Conservation (phyloP, 345 rosid species). For the Dipteronia dyeriana region DNA sequence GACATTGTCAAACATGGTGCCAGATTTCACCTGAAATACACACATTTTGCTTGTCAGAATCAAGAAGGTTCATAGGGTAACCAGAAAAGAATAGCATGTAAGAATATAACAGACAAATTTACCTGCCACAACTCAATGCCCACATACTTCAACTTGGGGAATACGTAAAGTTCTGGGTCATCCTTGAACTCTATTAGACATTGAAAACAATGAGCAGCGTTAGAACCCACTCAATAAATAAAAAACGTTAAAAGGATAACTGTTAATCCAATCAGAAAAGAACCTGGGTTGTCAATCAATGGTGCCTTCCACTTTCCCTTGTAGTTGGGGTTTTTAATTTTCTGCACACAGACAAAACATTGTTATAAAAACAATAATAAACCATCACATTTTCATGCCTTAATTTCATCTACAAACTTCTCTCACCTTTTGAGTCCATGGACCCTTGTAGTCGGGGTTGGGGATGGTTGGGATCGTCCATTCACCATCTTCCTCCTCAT, state of each 20-base stretch:
- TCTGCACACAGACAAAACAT: slow-evolving; percentile 42
- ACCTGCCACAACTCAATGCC: slow-evolving; percentile 99
- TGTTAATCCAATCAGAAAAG: not conserved
- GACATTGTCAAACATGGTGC: slow-evolving; percentile 91
- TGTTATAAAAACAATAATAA: slow-evolving; percentile 2
- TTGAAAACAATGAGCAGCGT: slow-evolving; percentile 2
- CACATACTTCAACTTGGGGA: slow-evolving; percentile 87
- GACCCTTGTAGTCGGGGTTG: slow-evolving; percentile 97
- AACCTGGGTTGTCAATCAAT: slow-evolving; percentile 97
- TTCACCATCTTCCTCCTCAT: slow-evolving; percentile 99
- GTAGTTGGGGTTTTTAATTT: slow-evolving; percentile 95
- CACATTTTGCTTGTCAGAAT: not conserved
- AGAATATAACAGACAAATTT: slow-evolving; percentile 13
- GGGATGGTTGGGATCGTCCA: slow-evolving; percentile 96
- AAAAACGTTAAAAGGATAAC: not conserved
- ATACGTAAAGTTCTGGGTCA: slow-evolving; percentile 86
- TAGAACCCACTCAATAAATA: not conserved
- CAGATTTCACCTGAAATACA: slow-evolving; percentile 78
- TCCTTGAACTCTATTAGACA: slow-evolving; percentile 80
- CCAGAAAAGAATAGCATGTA: not conserved
- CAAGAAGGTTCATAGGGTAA: not conserved
- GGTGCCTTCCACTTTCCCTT: slow-evolving; percentile 99
- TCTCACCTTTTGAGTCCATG: slow-evolving; percentile 91
- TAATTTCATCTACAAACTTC: slow-evolving; percentile 6
- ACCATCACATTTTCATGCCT: slow-evolving; percentile 9